A percentile compares a stretch with the other conserved stretches of the same genome.
phyloP scores from a whole-genome alignment of 352 stramenopile genomes.

The Pythium graminicola region DNA sequence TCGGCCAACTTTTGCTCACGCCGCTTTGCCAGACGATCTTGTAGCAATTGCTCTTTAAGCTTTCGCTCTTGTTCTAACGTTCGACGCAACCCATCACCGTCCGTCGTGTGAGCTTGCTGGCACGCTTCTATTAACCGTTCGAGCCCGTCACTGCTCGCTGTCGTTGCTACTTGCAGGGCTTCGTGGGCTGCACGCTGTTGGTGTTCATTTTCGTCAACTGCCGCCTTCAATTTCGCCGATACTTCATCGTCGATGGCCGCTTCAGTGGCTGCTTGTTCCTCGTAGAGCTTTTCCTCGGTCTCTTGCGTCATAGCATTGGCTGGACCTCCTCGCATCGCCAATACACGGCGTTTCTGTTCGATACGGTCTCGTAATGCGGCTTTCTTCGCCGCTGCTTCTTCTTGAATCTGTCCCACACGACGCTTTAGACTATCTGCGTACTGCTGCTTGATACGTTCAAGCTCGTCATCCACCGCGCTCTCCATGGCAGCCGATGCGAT shows the following conservation, averaged over 20 bases:
- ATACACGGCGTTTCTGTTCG: conserved; percentile 8
- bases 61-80: conserved; percentile 10
- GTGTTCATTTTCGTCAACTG: background rate
- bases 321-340: conserved; percentile 1
- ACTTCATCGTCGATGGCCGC: conserved; percentile 4
- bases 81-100: conserved; percentile 5
- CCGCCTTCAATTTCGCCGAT: background rate
- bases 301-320: background rate
- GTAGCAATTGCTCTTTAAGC: conserved; percentile 6
- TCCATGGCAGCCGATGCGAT: conserved; percentile 6
- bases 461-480: conserved; percentile 1
- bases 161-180: background rate
- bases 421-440: conserved; percentile 10
- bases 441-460: conserved; percentile 11
- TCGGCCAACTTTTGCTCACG: conserved; percentile 10
- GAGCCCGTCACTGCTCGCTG: conserved; percentile 7
- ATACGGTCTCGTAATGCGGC: conserved; percentile 2
- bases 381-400: conserved; percentile 1
- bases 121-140: conserved; percentile 9
- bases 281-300: background rate
- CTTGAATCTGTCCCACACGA: conserved; percentile 3
- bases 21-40: conserved; percentile 12
- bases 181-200: conserved; percentile 1
- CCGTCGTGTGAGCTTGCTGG: background rate
- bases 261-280: background rate